Evolutionary conservation across 768 basidiomycete species (phyloP), one percentile per base, ranked within the genome.

Genomic region (Boletus eberwhitei): DNA sequence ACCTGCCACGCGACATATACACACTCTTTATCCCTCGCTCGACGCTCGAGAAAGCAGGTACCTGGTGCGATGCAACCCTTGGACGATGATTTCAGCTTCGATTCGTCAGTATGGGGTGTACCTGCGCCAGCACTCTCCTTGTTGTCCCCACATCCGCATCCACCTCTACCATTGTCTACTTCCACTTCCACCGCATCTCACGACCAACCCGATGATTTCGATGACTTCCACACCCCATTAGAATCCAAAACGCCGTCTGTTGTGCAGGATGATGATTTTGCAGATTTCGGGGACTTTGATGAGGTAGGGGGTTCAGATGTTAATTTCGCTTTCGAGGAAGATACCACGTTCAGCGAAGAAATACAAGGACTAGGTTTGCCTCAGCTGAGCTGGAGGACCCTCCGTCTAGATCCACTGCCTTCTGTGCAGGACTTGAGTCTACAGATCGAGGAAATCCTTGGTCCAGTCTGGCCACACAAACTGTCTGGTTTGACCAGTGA

Each of bases 251-350:
- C 75, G 1, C 67, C 71, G 22, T 71, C 70, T 22, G 42, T 73
- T 16, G 67, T 44, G 17, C 71, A 67, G 14, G 86, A 88, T 43
- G 92, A 91, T 60, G 89, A 91, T 54, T 91, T 91, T 71, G 89
- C 85, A 47, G 90, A 93, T 60, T 93, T 93, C 71, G 90, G 87
- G 17, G 93, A 93, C 64, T 93, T 93, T 69, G 90, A 84, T 61
- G 89, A 89, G 58, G 83, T 70, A 24, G 79, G 67, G 65, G 76
- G 57, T 67, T 60, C 68, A 36, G 66, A 71, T 43, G 64, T 65
- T 52, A 65, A 66, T 19, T 80, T 83, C 58, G 75, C 62, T 58
- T 70, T 73, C 54, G 60, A 64, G 47, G 69, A 72, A 43, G 71
- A 73, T 21, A 37, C 59, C 41, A 52, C 52, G 1, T 59, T 61